Evolutionary conservation across 2,329 filamentous ascomycete genomes (phyloP), one percentile per base, ranked within the genome.

Genomic region (Colletotrichum sp.): DNA sequence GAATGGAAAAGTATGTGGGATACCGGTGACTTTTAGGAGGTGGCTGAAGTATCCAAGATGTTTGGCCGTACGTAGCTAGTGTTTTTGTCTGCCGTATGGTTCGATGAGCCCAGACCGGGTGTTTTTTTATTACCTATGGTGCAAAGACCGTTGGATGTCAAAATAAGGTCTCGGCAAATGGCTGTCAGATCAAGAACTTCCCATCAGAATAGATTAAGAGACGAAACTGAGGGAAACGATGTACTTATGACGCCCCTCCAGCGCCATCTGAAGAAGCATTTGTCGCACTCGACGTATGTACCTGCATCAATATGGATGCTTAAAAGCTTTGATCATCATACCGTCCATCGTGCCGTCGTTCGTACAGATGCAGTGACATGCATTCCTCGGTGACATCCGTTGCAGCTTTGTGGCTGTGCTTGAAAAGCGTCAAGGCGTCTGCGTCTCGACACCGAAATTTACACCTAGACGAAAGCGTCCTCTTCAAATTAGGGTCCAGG

Each of bases 371-470:
- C 68, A n/a, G 44, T 52, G 44, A 12, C 28, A 39, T 52, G 34
- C 64, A 69, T 65, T 74, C 49, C 30, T 69, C 59, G 71, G 59
- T 9, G 52, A 52, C n/a, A 74, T 39, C 71, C 74, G 49, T 21
- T 21, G 44, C 44, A 52, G 44, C n/a, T 52, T 52, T n/a, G 34
- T 34, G 64, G 59, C 49, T 59, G 36, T 74, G 71, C 65, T 8
- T 69, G 60, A 24, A 52, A 34, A 76, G 63, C 26, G 18, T 59
- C 59, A 52, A 44, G 28, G 55, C 30, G 63, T 63, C 36, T 44
- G 49, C 67, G 18, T 16, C n/a, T 52, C 6, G 10, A 57, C 21
- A 28, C n/a, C 12, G 9, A 62, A 66, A 24, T 52, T 15, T 49
- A n/a, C 21, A 21, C 24, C 12, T 52, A 5, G 70, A 74, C 65